Percentiles rank a stretch among this genome's conserved stretches.
Conservation (phyloP, 2,329 filamentous ascomycete species). For the Plectosphaerella plurivora region DNA sequence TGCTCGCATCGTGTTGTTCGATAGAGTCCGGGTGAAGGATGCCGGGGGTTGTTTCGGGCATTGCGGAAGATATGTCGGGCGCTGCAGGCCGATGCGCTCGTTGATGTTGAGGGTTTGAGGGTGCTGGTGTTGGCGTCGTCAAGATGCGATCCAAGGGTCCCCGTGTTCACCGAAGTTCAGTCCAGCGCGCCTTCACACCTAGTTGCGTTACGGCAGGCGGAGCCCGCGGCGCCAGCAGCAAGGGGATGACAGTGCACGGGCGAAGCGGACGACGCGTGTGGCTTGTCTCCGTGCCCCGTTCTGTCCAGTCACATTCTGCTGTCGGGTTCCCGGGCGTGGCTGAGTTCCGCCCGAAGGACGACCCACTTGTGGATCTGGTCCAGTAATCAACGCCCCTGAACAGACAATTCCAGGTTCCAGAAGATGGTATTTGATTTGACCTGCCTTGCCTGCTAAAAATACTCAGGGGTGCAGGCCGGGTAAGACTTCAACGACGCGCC, state of each 20-base stretch:
- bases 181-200: background rate
- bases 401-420: too few species aligned
- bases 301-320: too few species aligned
- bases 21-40: constrained; percentile 48
- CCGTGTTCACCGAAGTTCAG: background rate
- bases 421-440: too few species aligned
- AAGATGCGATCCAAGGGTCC: constrained; percentile 1
- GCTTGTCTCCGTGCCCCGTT: background rate
- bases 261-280: background rate
- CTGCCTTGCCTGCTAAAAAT: too few species aligned
- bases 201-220: background rate
- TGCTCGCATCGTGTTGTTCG: constrained; percentile 47
- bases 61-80: constrained; percentile 18
- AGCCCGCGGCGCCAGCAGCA: background rate
- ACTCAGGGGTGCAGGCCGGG: too few species aligned
- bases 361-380: too few species aligned
- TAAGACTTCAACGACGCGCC: too few species aligned
- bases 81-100: background rate
- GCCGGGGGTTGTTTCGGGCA: constrained; percentile 43
- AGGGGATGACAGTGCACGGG: background rate
- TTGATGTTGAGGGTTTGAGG: background rate
- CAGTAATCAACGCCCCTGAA: too few species aligned
- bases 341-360: too few species aligned
- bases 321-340: too few species aligned
- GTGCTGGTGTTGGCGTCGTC: background rate